Evolutionary conservation across 441 rosid genomes (phyloP), one percentile per base, ranked within the genome.

Genomic region (Biscutella laevigata): DNA sequence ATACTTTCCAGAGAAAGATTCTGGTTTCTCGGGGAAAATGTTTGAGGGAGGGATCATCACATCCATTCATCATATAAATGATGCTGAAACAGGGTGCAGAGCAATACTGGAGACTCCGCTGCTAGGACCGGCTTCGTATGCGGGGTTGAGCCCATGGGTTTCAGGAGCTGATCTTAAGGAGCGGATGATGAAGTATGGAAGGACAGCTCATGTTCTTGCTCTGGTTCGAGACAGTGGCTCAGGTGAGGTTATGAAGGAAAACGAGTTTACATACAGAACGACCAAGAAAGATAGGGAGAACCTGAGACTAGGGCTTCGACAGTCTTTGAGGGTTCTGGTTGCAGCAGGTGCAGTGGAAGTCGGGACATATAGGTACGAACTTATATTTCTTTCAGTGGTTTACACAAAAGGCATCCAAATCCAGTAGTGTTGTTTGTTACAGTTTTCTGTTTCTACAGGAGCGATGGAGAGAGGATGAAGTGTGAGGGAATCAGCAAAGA

Each of bases 301-400:
- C 49, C 58, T 81, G 1, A 64, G 53, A 48, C 56, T 22, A 1
- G 96, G 85, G 13, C 34, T 81, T 47, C 33, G 69, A 61, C 82
- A 36, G 24, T 78, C 83, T 17, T 53, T 88, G 40, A 57, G 77
- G 51, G 81, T 84, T 32, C 52, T 85, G 60, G 65, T 77, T n/a
- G 91, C 73, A 0, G 96, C 95, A 2, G 95, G 96, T 27, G 89
- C 96, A 3, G 79, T 59, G 1, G 91, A 88, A 66, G 80, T 85
- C 6, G 96, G 96, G 2, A 85, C 86, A 3, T 71, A 64, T 44
- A 64, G 68, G 68, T 62, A 46, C n/a, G n/a, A n/a, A n/a, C n/a
- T n/a, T n/a, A n/a, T n/a, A n/a, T n/a, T n/a, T n/a, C n/a, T n/a
- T n/a, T n/a, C n/a, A n/a, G n/a, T n/a, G n/a, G n/a, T n/a, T n/a